A percentile compares a stretch with the other conserved stretches of the same genome.
These are phyloP conservation scores for Papilionanthe hybrid DNA, from an alignment of 116 monocot genomes.

Conservation along the genomic window DNA sequence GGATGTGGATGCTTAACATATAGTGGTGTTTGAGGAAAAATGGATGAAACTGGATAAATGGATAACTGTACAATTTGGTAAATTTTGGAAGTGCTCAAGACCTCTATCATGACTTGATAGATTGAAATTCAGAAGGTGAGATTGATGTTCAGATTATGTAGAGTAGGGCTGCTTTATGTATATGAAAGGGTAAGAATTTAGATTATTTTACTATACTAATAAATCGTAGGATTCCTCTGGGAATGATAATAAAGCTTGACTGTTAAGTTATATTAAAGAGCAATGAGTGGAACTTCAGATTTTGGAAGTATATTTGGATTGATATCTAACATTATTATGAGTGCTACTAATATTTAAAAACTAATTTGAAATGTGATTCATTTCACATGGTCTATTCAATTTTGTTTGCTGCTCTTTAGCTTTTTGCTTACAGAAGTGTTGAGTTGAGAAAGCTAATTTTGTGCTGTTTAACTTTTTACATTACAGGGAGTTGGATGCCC, in stretches of 20 bases:
- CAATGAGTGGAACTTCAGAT: neutral
- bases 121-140: neutral
- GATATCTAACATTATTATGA: neutral
- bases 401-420: neutral
- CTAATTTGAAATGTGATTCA: neutral
- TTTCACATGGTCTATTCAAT: neutral
- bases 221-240: neutral
- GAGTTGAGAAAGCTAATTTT: neutral
- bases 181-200: neutral
- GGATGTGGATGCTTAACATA: neutral
- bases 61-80: neutral
- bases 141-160: neutral
- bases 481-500: constrained; percentile 79
- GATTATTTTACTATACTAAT: neutral
- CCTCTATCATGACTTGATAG: neutral
- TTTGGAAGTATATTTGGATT: neutral
- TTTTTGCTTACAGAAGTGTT: neutral
- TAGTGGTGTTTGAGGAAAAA: neutral
- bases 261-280: neutral
- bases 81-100: neutral
- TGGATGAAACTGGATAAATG: neutral
- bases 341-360: neutral
- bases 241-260: neutral
- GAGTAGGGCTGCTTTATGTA: neutral
- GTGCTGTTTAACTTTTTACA: constrained; percentile 10